A percentile compares a stretch with the other conserved stretches of the same genome.
These are phyloP conservation scores for Naganishia vaughanmartiniae DNA, from an alignment of 768 basidiomycete species.

Conservation along the genomic window DNA sequence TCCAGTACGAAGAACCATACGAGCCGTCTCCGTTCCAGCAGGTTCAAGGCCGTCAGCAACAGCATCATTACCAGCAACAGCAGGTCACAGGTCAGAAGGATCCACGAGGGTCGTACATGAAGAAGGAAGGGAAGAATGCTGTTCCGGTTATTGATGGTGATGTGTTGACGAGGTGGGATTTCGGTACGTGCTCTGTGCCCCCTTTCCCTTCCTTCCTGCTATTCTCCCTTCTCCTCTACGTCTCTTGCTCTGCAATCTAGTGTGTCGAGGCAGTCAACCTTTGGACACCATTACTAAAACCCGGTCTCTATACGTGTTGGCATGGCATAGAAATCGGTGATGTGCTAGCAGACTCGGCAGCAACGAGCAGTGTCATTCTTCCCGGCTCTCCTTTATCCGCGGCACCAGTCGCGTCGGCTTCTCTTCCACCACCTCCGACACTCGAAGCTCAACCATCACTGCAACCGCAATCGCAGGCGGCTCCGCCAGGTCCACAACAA, in stretches of 20 bases:
- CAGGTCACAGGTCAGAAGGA: background rate
- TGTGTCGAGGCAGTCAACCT: too few species aligned
- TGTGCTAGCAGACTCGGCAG: conserved; percentile 2
- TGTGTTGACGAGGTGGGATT: background rate
- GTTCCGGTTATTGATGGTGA: background rate
- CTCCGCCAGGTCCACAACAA: too few species aligned
- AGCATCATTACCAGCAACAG: background rate
- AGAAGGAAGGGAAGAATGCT: conserved; percentile 2
- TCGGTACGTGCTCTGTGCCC: background rate
- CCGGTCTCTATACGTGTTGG: too few species aligned
- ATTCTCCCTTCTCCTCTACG: too few species aligned
- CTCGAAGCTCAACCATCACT: too few species aligned
- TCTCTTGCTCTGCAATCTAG: too few species aligned
- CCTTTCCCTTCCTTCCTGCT: background rate
- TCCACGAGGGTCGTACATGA: background rate
- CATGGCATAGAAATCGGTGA: conserved; percentile 4
- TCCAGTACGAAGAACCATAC: too few species aligned
- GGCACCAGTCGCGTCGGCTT: too few species aligned
- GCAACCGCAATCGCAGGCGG: too few species aligned
- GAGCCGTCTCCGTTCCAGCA: too few species aligned
- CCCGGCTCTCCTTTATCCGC: background rate
- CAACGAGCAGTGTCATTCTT: conserved; percentile 9
- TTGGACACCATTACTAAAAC: too few species aligned
- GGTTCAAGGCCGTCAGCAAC: background rate
- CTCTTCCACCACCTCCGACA: too few species aligned